A percentile compares a stretch with the other conserved stretches of the same genome.
Conservation (phyloP, 2,329 filamentous ascomycete genomes). For the Fusarium longipes region DNA sequence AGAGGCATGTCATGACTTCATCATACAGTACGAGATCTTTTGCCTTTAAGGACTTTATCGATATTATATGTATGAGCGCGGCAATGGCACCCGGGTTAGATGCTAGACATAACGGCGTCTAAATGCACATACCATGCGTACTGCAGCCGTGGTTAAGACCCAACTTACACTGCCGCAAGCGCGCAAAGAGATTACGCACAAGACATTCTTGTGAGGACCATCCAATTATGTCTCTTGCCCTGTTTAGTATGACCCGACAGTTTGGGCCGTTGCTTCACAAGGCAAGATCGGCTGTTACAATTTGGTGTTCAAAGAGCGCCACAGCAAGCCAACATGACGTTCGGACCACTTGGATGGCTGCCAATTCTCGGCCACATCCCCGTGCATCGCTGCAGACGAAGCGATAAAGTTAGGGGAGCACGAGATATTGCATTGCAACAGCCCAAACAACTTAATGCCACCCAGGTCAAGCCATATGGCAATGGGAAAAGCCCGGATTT, state of each 20-base stretch:
- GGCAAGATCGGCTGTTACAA: conserved; percentile 42
- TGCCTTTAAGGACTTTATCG: background rate
- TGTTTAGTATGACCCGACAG: conserved; percentile 40
- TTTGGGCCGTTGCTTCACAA: conserved; percentile 38
- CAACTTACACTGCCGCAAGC: conserved; percentile 10
- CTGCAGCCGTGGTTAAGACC: conserved; percentile 17
- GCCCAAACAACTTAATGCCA: background rate
- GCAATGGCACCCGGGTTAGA: background rate
- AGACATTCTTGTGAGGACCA: conserved; percentile 17
- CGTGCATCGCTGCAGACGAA: background rate
- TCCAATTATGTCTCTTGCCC: conserved; percentile 36
- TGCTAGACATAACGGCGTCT: conserved; percentile 13
- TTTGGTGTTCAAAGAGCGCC: conserved; percentile 37
- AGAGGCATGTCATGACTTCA: background rate
- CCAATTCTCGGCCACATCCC: background rate
- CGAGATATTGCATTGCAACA: background rate
- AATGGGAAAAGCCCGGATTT: conserved; percentile 29
- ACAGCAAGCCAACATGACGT: conserved; percentile 32
- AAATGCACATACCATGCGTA: conserved; percentile 15
- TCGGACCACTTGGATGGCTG: conserved; percentile 13
- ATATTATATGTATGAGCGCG: background rate
- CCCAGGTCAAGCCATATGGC: background rate
- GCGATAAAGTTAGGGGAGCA: background rate
- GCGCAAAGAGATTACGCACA: conserved; percentile 27
- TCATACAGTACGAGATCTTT: background rate